A percentile compares a stretch with the other conserved stretches of the same genome.
Conservation (phyloP, 2,329 filamentous ascomycete genomes). For the Fusarium continuum region DNA sequence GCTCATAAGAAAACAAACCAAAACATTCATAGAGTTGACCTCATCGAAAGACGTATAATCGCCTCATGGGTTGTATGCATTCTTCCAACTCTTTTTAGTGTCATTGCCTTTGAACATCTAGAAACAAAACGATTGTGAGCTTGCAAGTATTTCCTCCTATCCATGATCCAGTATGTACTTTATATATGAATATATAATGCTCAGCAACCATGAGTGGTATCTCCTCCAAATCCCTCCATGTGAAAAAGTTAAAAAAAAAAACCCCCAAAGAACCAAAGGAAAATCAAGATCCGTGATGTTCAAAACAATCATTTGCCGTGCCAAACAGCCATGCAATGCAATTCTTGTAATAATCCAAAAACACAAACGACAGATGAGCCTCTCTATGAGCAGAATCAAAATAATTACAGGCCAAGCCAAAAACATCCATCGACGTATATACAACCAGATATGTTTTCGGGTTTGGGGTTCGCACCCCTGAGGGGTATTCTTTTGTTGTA, state of each 20-base stretch:
- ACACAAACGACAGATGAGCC: conserved; percentile 17
- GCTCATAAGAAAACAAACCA: not conserved
- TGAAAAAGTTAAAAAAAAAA: too few species aligned
- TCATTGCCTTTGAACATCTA: conserved; percentile 20
- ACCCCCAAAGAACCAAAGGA: too few species aligned
- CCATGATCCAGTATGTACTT: conserved; percentile 32
- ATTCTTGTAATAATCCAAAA: conserved; percentile 29
- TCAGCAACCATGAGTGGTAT: conserved; percentile 37
- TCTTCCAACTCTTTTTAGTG: conserved; percentile 1
- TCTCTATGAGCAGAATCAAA: conserved; percentile 29
- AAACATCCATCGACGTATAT: conserved; percentile 31
- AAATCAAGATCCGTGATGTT: conserved; percentile 28
- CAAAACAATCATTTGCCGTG: conserved; percentile 22
- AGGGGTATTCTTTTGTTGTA: conserved; percentile 36
- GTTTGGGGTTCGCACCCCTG: conserved; percentile 38
- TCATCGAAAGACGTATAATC: not conserved
- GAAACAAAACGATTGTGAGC: conserved; percentile 27
- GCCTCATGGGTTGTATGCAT: conserved; percentile 9
- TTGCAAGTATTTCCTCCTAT: conserved; percentile 17
- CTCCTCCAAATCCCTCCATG: conserved; percentile 34
- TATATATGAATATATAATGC: conserved; percentile 25
- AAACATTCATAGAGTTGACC: not conserved
- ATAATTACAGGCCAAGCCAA: conserved; percentile 11
- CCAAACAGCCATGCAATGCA: conserved; percentile 38
- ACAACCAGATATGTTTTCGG: conserved; percentile 31